Percentiles rank a stretch among this genome's conserved stretches.
Conservation (phyloP, 2,329 filamentous ascomycete genomes). For the Paraconiothyrium sp. region DNA sequence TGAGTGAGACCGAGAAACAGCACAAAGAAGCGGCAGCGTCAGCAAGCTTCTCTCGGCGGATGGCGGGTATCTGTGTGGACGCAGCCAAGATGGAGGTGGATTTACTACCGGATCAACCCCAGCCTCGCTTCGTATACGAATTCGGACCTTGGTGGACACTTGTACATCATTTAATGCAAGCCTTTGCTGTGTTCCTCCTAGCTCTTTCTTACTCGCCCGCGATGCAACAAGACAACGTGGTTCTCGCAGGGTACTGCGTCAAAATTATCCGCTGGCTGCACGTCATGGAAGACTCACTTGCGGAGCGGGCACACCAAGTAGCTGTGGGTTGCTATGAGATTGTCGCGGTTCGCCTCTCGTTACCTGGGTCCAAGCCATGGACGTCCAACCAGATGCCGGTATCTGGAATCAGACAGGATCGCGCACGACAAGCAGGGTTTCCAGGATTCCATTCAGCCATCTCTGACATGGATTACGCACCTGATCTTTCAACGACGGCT, state of each 20-base stretch:
- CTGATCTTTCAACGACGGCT: not conserved
- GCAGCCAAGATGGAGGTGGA: constrained; percentile 48
- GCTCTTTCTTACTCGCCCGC: constrained; percentile 44
- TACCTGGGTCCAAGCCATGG: constrained; percentile 27
- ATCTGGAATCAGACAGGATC: not conserved
- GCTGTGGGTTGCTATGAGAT: constrained; percentile 30
- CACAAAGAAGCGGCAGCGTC: constrained; percentile 28
- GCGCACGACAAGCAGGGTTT: too few species aligned
- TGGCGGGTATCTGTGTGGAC: constrained; percentile 48
- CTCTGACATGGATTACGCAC: not conserved
- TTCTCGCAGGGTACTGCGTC: constrained; percentile 34
- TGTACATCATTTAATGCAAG: constrained; percentile 53
- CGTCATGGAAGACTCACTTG: constrained; percentile 41
- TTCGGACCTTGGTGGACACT: constrained; percentile 55
- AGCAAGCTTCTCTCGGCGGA: constrained; percentile 40
- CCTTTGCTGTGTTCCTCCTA: constrained; percentile 49
- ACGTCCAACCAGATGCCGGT: constrained; percentile 7
- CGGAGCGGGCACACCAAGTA: constrained; percentile 35
- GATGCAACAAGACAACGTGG: constrained; percentile 31
- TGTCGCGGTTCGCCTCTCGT: constrained; percentile 28
- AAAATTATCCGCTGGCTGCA: constrained; percentile 48
- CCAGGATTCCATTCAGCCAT: not conserved
- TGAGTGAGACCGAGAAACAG: constrained; percentile 32
- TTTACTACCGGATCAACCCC: constrained; percentile 47
- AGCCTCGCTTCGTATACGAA: constrained; percentile 40